Percentiles rank a stretch among this genome's conserved stretches.
phyloP scores from a whole-genome alignment of 2,329 filamentous ascomycete genomes.

The Neurospora sp. region DNA sequence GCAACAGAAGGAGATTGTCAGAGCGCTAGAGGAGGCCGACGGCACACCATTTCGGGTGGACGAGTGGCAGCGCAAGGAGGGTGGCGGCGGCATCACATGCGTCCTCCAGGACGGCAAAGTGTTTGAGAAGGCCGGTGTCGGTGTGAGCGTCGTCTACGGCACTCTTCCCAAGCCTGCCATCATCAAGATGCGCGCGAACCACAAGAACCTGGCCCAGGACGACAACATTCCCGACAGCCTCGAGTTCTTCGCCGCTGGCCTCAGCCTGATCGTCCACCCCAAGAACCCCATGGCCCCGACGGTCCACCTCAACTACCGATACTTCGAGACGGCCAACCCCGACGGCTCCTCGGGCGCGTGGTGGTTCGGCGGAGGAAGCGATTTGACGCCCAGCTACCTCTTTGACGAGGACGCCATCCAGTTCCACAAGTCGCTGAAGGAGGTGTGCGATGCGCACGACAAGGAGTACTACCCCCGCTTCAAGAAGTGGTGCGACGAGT shows the following conservation, averaged over 20 bases:
- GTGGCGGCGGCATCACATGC: constrained; percentile 87
- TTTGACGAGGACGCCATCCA: constrained; percentile 96
- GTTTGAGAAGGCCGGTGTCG: constrained; percentile 96
- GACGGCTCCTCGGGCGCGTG: constrained; percentile 76
- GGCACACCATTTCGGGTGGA: constrained; percentile 74
- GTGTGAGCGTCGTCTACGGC: constrained; percentile 91
- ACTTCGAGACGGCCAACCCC: constrained; percentile 89
- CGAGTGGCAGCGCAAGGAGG: constrained; percentile 77
- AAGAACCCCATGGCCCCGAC: constrained; percentile 95
- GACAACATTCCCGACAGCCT: constrained; percentile 60
- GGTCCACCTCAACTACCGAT: constrained; percentile 95
- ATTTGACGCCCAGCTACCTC: constrained; percentile 85
- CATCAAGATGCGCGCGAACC: constrained; percentile 85
- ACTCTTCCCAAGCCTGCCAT: constrained; percentile 80
- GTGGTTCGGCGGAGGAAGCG: constrained; percentile 97
- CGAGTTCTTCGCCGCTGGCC: constrained; percentile 88
- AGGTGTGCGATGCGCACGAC: constrained; percentile 87
- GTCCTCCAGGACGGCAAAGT: constrained; percentile 93
- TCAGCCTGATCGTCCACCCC: constrained; percentile 89
- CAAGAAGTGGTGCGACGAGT: constrained; percentile 97
- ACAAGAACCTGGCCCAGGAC: constrained; percentile 70
- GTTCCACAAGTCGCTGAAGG: constrained; percentile 90
- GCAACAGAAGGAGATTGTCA: constrained; percentile 81
- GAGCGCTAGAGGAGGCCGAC: constrained; percentile 73
- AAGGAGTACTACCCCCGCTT: constrained; percentile 85